Conservation (phyloP, 192 early-diverging fungal species). For the Backusella circina region DNA sequence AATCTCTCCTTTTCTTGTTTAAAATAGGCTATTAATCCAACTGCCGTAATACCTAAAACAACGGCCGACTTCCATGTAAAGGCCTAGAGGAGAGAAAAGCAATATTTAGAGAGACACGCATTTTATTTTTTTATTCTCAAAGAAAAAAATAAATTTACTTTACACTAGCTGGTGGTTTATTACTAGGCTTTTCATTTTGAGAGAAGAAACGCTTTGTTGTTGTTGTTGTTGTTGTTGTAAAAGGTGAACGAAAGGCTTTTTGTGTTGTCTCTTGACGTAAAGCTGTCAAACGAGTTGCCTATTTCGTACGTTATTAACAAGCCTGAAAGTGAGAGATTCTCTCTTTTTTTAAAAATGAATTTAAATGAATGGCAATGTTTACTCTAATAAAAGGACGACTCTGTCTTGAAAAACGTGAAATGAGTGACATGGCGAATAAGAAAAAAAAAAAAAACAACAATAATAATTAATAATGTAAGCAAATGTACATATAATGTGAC, state of each 20-base stretch:
- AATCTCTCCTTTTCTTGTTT: constrained; percentile 58
- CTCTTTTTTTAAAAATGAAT: neutral
- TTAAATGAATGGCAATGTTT: neutral
- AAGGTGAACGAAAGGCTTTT: neutral
- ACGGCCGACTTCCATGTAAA: constrained; percentile 48
- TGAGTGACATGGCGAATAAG: neutral
- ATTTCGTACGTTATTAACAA: neutral
- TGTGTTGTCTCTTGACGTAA: neutral
- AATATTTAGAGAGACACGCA: neutral
- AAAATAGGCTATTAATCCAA: constrained; percentile 62
- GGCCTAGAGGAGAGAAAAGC: constrained; percentile 13
- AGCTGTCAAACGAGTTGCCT: neutral
- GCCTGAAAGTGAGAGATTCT: neutral
- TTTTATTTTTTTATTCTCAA: neutral
- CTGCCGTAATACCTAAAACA: constrained; percentile 56
- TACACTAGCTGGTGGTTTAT: neutral
- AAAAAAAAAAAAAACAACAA: neutral
- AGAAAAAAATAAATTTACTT: neutral
- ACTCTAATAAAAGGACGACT: neutral
- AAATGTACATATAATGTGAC: neutral
- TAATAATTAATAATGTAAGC: neutral
- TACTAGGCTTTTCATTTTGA: neutral
- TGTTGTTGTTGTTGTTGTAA: neutral
- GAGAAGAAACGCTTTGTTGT: neutral
- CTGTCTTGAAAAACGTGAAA: neutral